Evolutionary conservation across 1,284 basidiomycete species (phyloP), one percentile per base, ranked within the genome.

Genomic region (Ustilago sp.): DNA sequence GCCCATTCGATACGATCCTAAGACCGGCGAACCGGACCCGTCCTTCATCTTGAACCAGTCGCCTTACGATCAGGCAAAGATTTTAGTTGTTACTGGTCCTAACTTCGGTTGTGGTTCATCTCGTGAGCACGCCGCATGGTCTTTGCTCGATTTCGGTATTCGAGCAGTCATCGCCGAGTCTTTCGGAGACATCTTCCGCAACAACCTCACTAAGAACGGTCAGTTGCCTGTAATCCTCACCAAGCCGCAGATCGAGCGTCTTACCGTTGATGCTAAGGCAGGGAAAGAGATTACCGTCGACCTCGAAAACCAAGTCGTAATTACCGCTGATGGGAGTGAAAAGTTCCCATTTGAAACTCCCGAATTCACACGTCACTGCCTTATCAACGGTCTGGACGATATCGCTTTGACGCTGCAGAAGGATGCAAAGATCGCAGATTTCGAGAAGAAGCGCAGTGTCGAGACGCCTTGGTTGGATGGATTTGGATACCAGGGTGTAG

Each of bases 91-190:
- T 28, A 74, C 82, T 3, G 75, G 82, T 5, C 68, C 76, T 54
- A 85, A 85, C 79, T 85, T 82, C 62, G 84, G 84, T 31, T 85
- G 84, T 66, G 84, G 84, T 32, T 82, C 80, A 2, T 74, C 68
- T 52, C 74, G 84, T 13, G 84, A 85, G 50, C 84, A 85, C 60
- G 84, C 84, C 13, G 79, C 84, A 3, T 85, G 84, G 84, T 70
- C 78, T 43, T 68, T 85, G 65, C 76, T 80, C 47, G 84, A 85
- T 69, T 85, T 84, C 68, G 84, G 84, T 31, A 82, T 85, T 48
- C 78, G 79, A 4, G 77, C 74, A 8, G 81, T 85, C 38, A 83
- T 85, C 39, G 84, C 81, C 38, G 69, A 77, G 47, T 73, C 66
- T 41, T 80, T 84, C 53, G 84, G 73, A 34, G 84, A 85, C 59